Evolutionary conservation across 176 grass and related monocot genomes (phyloP).

Genomic region (Ensete ventricosum): DNA sequence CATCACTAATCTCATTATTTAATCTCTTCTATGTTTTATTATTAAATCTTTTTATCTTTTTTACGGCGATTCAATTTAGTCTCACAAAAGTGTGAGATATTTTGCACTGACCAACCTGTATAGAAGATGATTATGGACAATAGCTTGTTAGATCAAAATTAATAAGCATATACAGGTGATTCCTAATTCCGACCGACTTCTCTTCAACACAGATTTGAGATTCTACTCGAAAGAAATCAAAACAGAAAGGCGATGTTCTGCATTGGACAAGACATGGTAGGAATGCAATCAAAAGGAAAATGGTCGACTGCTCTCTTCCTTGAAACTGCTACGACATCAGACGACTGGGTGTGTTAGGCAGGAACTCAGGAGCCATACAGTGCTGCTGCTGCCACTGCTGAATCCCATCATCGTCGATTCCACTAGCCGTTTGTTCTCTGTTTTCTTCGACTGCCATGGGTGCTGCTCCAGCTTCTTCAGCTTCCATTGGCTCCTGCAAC

Average conservation of each 20-base stretch:
- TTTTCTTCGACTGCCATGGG: conserved; percentile 58
- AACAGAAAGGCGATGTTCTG: background rate
- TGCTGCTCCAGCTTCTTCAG: conserved; percentile 36
- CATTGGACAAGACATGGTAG: conserved; percentile 6
- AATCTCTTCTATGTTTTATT: too few species aligned
- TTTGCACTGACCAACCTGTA: too few species aligned
- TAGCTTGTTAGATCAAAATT: too few species aligned
- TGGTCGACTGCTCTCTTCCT: conserved; percentile 23
- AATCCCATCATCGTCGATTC: conserved; percentile 20
- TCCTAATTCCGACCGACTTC: background rate
- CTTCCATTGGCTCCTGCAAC: conserved; percentile 43
- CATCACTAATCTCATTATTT: too few species aligned
- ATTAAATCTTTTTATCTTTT: too few species aligned
- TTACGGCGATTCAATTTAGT: too few species aligned
- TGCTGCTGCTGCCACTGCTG: conserved; percentile 51
- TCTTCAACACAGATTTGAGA: background rate
- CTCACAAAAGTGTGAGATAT: too few species aligned
- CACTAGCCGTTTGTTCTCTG: conserved; percentile 8
- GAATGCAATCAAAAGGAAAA: conserved; percentile 9
- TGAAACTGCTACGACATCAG: conserved; percentile 62
- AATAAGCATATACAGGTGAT: background rate
- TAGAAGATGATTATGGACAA: too few species aligned
- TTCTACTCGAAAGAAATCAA: background rate
- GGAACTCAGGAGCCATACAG: conserved; percentile 36
- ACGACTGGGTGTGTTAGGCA: conserved; percentile 34